phyloP scores from a whole-genome alignment of 2,329 filamentous ascomycete genomes.

The Pezicula radicicola region DNA sequence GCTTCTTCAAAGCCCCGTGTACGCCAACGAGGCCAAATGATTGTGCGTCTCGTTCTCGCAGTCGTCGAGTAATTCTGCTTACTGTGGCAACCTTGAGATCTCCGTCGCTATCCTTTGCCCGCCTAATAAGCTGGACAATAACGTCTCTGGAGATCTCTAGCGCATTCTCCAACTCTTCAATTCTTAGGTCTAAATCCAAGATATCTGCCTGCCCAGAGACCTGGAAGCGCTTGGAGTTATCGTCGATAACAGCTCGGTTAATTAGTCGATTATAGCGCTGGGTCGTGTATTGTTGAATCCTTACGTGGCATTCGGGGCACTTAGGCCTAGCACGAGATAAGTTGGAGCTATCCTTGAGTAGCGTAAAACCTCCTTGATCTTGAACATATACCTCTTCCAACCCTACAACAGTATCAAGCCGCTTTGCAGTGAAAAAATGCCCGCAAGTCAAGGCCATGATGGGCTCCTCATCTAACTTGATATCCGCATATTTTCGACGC shows the following conservation, averaged over 20 bases:
- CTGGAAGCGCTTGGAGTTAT: constrained; percentile 31
- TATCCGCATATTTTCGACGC: constrained; percentile 49
- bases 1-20: too few relatives aligned
- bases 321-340: constrained; percentile 18
- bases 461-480: constrained; percentile 56
- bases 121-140: too few relatives aligned
- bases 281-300: constrained; percentile 26
- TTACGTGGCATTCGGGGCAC: constrained; percentile 30
- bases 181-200: constrained; percentile 18
- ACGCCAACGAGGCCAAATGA: too few relatives aligned
- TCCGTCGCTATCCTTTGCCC: too few relatives aligned
- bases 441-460: constrained; percentile 61
- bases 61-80: too few relatives aligned
- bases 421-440: constrained; percentile 56
- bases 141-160: too few relatives aligned
- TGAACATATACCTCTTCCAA: constrained; percentile 34
- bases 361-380: constrained; percentile 13
- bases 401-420: constrained; percentile 56
- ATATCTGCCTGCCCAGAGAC: constrained; percentile 22
- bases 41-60: too few relatives aligned
- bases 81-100: too few relatives aligned
- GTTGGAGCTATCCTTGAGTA: constrained; percentile 19
- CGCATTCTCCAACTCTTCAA: too few relatives aligned
- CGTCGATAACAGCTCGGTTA: constrained; percentile 32
- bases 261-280: constrained; percentile 33